Evolutionary conservation across 73 alveolate species (phyloP).

Genomic region (Tetrahymena borealis): DNA sequence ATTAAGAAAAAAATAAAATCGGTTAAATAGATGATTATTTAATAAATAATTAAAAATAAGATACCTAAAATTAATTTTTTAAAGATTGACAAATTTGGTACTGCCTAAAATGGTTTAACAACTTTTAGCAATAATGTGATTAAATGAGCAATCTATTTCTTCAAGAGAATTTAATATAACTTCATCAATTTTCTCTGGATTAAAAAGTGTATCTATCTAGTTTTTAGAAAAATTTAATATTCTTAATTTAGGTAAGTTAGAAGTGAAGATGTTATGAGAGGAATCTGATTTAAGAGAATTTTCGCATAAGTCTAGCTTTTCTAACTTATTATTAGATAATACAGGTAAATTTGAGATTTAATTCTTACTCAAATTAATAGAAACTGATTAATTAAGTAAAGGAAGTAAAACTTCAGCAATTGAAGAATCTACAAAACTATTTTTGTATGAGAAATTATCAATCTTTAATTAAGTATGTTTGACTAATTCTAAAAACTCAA

Average conservation of each 20-base stretch:
- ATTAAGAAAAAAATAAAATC: background rate
- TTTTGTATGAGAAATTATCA: background rate
- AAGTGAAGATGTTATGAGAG: background rate
- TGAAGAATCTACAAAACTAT: background rate
- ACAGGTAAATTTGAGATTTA: background rate
- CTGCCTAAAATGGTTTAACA: background rate
- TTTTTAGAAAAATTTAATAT: background rate
- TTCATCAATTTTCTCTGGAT: background rate
- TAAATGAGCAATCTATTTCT: background rate
- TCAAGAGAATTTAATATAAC: background rate
- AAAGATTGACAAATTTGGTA: background rate
- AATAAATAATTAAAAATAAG: background rate
- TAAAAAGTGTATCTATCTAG: background rate
- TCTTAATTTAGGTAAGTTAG: background rate
- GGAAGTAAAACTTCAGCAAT: background rate
- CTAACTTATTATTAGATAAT: background rate
- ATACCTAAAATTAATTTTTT: background rate
- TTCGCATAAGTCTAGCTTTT: background rate
- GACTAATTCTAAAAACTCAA: background rate
- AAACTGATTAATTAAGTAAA: background rate
- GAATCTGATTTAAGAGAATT: background rate
- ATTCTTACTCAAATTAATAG: background rate
- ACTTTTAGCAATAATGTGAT: background rate
- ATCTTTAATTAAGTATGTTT: background rate
- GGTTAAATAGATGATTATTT: background rate